phyloP scores from a whole-genome alignment of 2,329 filamentous ascomycete species.

The Stachybotrys echinatus region DNA sequence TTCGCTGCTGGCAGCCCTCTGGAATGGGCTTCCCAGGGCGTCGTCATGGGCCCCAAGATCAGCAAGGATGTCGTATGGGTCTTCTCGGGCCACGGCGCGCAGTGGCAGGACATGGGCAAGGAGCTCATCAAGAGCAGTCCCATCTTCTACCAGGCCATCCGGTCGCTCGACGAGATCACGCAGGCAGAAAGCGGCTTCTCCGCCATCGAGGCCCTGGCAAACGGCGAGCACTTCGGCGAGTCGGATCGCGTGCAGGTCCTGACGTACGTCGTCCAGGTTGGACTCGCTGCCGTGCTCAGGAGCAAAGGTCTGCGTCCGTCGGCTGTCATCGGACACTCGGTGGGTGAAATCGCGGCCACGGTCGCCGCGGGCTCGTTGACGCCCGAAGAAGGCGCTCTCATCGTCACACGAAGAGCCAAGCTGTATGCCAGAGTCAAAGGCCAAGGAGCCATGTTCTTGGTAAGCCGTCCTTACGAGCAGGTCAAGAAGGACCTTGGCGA shows the following conservation, averaged over 20 bases:
- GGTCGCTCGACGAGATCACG: conserved; percentile 2
- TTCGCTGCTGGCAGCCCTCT: neutral
- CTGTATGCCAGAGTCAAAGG: conserved; percentile 1
- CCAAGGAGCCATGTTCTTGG: conserved; percentile 4
- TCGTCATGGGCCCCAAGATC: neutral
- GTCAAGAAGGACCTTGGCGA: neutral
- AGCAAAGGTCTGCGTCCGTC: neutral
- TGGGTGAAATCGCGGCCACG: conserved; percentile 6
- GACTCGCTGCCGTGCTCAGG: neutral
- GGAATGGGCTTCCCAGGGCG: neutral
- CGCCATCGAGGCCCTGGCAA: neutral
- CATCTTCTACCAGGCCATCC: conserved; percentile 1
- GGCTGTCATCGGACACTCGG: conserved; percentile 7
- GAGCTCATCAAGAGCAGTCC: neutral
- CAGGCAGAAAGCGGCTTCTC: conserved; percentile 4
- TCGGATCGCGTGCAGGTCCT: conserved; percentile 4
- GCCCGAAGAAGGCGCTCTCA: conserved; percentile 4
- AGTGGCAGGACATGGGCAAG: conserved; percentile 23
- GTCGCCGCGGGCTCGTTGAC: conserved; percentile 6
- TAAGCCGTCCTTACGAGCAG: neutral
- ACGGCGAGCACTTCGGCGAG: conserved; percentile 2
- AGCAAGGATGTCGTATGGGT: conserved; percentile 4
- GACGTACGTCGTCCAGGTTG: conserved; percentile 5
- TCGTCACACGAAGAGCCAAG: conserved; percentile 2
- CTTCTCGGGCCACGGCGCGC: conserved; percentile 28